These are phyloP conservation scores for Salix udensis DNA, from an alignment of 345 rosid species.

Conservation along the genomic window DNA sequence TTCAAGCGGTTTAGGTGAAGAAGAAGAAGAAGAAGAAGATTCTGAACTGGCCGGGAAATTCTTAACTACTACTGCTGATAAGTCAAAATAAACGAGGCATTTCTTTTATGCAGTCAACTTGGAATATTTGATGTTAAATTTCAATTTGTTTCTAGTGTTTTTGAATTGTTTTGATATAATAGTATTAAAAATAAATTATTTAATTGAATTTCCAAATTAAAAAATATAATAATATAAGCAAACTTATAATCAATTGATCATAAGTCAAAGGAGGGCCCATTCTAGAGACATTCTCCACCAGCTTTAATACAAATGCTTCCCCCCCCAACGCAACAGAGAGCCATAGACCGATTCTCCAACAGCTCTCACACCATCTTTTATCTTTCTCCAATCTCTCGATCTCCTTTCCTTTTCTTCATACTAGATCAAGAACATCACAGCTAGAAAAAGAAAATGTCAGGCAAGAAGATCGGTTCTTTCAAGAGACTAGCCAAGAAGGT, in stretches of 20 bases:
- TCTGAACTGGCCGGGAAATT: too few species aligned
- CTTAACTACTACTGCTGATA: not conserved
- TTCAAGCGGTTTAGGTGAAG: too few species aligned
- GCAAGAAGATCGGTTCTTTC: constrained; percentile 65
- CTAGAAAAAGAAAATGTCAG: constrained; percentile 41
- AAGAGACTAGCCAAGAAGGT: constrained; percentile 77
- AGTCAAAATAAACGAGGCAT: constrained; percentile 11
- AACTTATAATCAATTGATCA: too few species aligned
- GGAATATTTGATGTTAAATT: too few species aligned
- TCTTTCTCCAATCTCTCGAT: not conserved
- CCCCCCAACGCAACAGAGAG: not conserved
- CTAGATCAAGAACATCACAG: not conserved
- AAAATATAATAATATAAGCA: too few species aligned
- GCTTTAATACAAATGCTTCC: constrained; percentile 14
- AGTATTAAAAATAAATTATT: too few species aligned
- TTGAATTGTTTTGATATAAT: too few species aligned
- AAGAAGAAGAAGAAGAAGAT: too few species aligned
- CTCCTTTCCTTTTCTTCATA: not conserved
- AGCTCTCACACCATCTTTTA: not conserved
- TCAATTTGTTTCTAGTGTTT: too few species aligned
- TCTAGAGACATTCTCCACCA: constrained; percentile 16
- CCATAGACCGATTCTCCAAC: not conserved
- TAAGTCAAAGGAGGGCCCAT: not conserved
- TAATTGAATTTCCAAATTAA: too few species aligned
- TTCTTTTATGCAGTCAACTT: too few species aligned